Conservation (phyloP, 2,329 filamentous ascomycete genomes). For the Apiospora malaysiana region DNA sequence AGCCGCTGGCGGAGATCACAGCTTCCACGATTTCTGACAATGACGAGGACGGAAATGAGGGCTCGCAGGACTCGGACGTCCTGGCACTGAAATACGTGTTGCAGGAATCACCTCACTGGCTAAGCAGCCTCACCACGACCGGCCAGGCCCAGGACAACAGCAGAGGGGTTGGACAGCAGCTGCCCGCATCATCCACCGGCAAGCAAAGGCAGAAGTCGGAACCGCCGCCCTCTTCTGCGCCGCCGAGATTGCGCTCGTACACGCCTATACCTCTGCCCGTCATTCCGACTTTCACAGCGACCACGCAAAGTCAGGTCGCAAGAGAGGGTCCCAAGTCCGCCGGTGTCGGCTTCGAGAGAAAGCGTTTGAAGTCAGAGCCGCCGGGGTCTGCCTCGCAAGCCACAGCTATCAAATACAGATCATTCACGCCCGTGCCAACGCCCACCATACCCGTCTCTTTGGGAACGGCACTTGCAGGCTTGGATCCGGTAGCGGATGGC, state of each 20-base stretch:
- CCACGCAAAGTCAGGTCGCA: not conserved
- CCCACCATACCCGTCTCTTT: not conserved
- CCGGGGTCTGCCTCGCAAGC: not conserved
- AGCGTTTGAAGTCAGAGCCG: not conserved
- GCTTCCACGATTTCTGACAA: conserved; percentile 19
- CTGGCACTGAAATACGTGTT: conserved; percentile 32
- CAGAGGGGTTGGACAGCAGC: not conserved
- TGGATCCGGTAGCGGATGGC: not conserved
- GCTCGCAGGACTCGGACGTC: conserved; percentile 25
- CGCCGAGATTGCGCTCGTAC: not conserved
- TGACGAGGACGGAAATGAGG: not conserved
- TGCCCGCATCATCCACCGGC: not conserved
- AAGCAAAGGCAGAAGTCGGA: not conserved
- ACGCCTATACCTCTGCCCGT: conserved; percentile 9
- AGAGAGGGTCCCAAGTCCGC: not conserved
- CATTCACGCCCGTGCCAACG: not conserved
- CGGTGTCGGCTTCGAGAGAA: not conserved
- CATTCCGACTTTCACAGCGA: not conserved
- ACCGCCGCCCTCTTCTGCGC: not conserved
- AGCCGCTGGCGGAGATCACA: conserved; percentile 31
- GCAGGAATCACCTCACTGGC: conserved; percentile 31
- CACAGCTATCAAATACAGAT: not conserved
- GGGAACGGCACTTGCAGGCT: not conserved
- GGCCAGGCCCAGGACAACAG: not conserved
- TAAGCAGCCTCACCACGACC: conserved; percentile 29